Evolutionary conservation across 345 rosid genomes (phyloP).

Genomic region (Passiflora organensis): DNA sequence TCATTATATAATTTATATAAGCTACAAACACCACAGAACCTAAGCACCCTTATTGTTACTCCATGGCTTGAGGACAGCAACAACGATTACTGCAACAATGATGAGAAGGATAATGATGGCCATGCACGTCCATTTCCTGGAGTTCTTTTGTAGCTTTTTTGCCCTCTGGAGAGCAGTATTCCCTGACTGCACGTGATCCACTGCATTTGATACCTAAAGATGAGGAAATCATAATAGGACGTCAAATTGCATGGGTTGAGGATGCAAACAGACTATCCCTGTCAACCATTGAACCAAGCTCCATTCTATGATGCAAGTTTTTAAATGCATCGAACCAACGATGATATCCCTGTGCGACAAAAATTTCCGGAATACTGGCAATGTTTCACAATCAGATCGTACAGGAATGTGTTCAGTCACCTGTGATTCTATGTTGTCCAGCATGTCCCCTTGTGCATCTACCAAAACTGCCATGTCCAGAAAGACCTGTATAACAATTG

Average conservation of each 20-base stretch:
- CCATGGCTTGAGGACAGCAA: constrained; percentile 80
- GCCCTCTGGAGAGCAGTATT: constrained; percentile 68
- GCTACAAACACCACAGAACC: constrained; percentile 22
- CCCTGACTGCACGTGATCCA: constrained; percentile 89
- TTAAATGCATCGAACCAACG: too few species aligned
- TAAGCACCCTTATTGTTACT: constrained; percentile 63
- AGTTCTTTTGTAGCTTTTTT: constrained; percentile 59
- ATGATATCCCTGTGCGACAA: too few species aligned
- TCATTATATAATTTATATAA: constrained; percentile 19
- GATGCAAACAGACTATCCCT: too few species aligned
- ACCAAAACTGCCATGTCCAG: constrained; percentile 94
- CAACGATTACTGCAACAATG: constrained; percentile 55
- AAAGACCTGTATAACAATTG: constrained; percentile 52
- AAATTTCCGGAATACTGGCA: too few species aligned
- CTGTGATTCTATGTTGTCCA: constrained; percentile 87
- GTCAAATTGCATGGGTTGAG: too few species aligned
- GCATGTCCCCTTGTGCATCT: constrained; percentile 90
- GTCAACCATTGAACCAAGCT: too few species aligned
- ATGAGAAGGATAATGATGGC: constrained; percentile 83
- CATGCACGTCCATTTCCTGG: constrained; percentile 92
- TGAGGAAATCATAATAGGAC: neutral
- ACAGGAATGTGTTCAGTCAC: constrained; percentile 25
- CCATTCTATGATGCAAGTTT: too few species aligned
- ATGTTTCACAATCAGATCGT: too few species aligned
- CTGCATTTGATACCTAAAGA: constrained; percentile 72